Conservation (phyloP, 306 rosid genomes). For the Cucurbita maxima region DNA sequence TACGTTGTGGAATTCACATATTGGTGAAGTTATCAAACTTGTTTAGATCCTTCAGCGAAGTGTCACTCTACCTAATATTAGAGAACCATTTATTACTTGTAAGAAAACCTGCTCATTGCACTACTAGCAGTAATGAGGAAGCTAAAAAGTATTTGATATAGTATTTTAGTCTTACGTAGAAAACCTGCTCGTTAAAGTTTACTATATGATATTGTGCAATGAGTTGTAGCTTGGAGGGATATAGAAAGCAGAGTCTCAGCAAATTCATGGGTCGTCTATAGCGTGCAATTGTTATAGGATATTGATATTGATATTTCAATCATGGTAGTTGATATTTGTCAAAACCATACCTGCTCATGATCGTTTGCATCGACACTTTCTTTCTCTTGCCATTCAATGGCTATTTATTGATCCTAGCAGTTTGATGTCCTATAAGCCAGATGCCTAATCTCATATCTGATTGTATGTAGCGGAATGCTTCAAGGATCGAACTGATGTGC, state of each 20-base stretch:
- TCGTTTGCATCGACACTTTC: not conserved
- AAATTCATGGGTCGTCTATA: not conserved
- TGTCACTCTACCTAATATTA: not conserved
- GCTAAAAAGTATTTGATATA: not conserved
- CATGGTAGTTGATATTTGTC: not conserved
- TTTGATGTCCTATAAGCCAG: not conserved
- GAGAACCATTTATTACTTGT: not conserved
- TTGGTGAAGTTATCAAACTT: not conserved
- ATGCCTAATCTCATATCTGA: slow-evolving; percentile 21
- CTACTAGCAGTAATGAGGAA: not conserved
- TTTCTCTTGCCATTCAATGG: not conserved
- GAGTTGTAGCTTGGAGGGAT: not conserved
- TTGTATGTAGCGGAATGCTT: slow-evolving; percentile 80
- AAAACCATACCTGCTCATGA: not conserved
- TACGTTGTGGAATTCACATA: not conserved
- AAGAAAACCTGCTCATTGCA: not conserved
- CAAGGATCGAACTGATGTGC: slow-evolving; percentile 97
- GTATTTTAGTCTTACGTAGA: not conserved
- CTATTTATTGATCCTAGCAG: not conserved
- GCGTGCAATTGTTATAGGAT: not conserved
- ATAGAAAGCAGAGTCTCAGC: not conserved
- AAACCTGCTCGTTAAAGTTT: not conserved
- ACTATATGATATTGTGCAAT: not conserved
- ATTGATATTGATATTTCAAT: not conserved
- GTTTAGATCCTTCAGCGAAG: not conserved